Conservation (phyloP, 1,284 basidiomycete species). For the Puccinia horiana region DNA sequence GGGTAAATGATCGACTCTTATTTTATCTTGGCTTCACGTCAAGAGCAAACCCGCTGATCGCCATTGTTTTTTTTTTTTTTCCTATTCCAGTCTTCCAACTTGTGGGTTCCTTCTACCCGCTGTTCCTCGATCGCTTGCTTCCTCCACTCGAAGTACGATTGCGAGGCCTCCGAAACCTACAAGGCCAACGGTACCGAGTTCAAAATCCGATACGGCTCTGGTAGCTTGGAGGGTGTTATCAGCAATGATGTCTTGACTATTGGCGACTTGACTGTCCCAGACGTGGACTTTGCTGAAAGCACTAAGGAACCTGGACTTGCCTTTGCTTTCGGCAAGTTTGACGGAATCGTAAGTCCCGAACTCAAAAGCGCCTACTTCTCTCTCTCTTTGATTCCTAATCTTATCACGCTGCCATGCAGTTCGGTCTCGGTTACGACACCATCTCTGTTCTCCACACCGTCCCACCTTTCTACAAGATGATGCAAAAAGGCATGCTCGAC, state of each 20-base stretch:
- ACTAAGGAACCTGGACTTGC: conserved; percentile 94
- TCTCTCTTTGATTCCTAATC: conserved; percentile 46
- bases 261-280: conserved; percentile 76
- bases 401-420: conserved; percentile 64
- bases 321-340: conserved; percentile 92
- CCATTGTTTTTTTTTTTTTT: conserved; percentile 28
- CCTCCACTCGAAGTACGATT: conserved; percentile 90
- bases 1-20: conserved; percentile 38
- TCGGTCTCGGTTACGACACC: conserved; percentile 92
- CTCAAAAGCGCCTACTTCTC: neutral
- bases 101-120: conserved; percentile 84
- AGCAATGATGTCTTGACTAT: conserved; percentile 81
- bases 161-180: conserved; percentile 78
- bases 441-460: conserved; percentile 92
- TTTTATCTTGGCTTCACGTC: conserved; percentile 73
- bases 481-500: conserved; percentile 79
- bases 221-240: conserved; percentile 94
- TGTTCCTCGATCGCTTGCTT: conserved; percentile 98
- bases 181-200: conserved; percentile 89
- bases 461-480: conserved; percentile 94
- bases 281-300: conserved; percentile 92
- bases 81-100: conserved; percentile 69
- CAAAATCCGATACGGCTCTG: conserved; percentile 92
- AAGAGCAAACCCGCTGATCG: conserved; percentile 67
- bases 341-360: neutral